Percentiles rank a stretch among this genome's conserved stretches.
Evolutionary conservation across 768 basidiomycete genomes (phyloP).

Genomic region (Lactifluus hygrophoroides): DNA sequence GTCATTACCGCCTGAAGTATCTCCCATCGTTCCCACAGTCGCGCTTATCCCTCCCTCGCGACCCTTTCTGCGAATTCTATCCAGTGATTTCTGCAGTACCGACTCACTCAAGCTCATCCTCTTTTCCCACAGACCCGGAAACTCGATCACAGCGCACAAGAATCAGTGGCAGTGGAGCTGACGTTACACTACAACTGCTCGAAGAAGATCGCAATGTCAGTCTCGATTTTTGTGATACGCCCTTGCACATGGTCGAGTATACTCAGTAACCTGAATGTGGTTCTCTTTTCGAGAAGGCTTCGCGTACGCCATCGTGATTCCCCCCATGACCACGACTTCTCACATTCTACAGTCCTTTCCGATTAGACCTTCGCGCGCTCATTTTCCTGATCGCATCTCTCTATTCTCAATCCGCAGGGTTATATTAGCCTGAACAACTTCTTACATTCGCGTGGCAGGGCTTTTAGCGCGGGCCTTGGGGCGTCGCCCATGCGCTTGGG

Average conservation of each 20-base stretch:
- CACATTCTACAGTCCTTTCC: no score
- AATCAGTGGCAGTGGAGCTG: background rate
- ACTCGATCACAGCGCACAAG: background rate
- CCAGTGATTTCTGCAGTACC: background rate
- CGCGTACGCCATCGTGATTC: no score
- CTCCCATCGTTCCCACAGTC: background rate
- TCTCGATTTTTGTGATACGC: background rate
- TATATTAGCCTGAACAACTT: no score
- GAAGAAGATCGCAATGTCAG: background rate
- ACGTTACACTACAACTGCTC: background rate
- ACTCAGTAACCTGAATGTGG: no score
- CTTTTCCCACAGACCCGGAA: background rate
- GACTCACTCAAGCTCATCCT: background rate
- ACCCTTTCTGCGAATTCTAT: background rate
- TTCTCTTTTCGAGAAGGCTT: no score
- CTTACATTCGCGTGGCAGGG: no score
- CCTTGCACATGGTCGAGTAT: background rate
- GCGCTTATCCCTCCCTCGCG: background rate
- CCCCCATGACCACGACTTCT: no score
- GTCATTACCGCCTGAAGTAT: background rate
- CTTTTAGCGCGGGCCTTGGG: no score
- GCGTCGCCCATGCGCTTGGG: no score
- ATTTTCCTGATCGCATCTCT: no score
- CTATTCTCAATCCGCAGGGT: no score
- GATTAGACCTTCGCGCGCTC: no score